Conservation (phyloP, 345 rosid genomes). For the sweet orange (Citrus sinensis) region DNA sequence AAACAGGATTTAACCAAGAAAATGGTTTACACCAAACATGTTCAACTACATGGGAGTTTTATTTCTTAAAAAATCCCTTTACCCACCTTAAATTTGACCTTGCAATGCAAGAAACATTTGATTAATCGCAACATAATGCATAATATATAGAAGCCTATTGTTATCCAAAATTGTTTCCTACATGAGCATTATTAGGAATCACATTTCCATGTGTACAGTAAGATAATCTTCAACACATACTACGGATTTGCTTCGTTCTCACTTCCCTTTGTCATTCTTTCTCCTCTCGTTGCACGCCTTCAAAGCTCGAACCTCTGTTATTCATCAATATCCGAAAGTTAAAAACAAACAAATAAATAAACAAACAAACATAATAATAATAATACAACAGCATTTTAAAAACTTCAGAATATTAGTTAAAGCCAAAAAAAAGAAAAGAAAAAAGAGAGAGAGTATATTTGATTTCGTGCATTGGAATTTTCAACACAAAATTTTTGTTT, state of each 20-base stretch:
- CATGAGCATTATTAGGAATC: neutral
- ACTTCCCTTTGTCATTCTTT: conserved; percentile 27
- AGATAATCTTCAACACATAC: neutral
- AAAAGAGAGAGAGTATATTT: too few relatives aligned
- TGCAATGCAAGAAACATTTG: neutral
- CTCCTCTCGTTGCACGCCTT: conserved; percentile 54
- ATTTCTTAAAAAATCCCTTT: too few relatives aligned
- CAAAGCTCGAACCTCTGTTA: conserved; percentile 57
- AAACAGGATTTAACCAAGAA: neutral
- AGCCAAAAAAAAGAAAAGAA: neutral
- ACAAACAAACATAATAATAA: neutral
- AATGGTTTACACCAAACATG: neutral
- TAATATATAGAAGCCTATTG: neutral
- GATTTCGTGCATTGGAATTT: neutral
- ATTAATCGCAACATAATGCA: neutral
- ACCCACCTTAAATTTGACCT: neutral
- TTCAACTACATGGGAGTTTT: neutral
- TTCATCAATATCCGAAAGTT: conserved; percentile 8
- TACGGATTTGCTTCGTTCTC: conserved; percentile 2
- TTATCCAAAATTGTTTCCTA: neutral
- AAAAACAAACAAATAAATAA: neutral
- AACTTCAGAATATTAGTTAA: neutral
- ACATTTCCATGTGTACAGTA: neutral
- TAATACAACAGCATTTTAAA: neutral
- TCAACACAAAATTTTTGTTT: too few relatives aligned